Evolutionary conservation across 306 rosid species (phyloP).

Genomic region (Pachyrhizus erosus): DNA sequence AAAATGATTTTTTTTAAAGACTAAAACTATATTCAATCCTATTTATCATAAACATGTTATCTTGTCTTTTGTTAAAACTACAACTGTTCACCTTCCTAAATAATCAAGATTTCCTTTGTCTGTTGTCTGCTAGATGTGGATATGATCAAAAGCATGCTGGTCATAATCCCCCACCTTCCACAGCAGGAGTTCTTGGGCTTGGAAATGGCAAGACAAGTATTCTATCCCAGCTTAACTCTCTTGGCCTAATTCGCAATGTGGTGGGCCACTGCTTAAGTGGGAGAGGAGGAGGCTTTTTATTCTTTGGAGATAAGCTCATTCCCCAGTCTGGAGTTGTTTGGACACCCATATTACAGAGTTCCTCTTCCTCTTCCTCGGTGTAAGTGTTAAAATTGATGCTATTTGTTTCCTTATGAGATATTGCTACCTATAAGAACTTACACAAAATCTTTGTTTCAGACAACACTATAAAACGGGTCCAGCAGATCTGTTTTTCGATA

Average conservation of each 20-base stretch:
- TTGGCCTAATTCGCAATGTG: slow-evolving; percentile 55
- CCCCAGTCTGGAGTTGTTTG: slow-evolving; percentile 65
- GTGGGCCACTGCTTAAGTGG: slow-evolving; percentile 76
- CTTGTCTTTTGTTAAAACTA: background rate
- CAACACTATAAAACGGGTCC: slow-evolving; percentile 74
- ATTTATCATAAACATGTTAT: background rate
- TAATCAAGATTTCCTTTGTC: background rate
- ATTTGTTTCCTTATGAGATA: background rate
- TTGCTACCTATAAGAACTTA: background rate
- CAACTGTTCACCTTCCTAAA: background rate
- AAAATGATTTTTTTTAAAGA: no score
- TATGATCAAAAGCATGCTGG: slow-evolving; percentile 56
- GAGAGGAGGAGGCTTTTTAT: slow-evolving; percentile 76
- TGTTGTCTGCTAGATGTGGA: slow-evolving; percentile 68
- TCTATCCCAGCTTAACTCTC: slow-evolving; percentile 58
- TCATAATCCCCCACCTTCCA: slow-evolving; percentile 46
- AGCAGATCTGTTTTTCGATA: slow-evolving; percentile 62
- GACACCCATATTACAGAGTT: slow-evolving; percentile 55
- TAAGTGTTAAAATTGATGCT: slow-evolving; percentile 43
- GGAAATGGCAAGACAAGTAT: slow-evolving; percentile 65
- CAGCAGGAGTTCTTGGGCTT: slow-evolving; percentile 85
- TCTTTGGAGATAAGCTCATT: slow-evolving; percentile 65
- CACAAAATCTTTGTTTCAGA: slow-evolving; percentile 48
- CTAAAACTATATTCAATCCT: background rate
- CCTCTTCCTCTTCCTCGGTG: no score